These are phyloP conservation scores for Sporothrix curviconia DNA, from an alignment of 2,329 filamentous ascomycete genomes.

Conservation along the genomic window DNA sequence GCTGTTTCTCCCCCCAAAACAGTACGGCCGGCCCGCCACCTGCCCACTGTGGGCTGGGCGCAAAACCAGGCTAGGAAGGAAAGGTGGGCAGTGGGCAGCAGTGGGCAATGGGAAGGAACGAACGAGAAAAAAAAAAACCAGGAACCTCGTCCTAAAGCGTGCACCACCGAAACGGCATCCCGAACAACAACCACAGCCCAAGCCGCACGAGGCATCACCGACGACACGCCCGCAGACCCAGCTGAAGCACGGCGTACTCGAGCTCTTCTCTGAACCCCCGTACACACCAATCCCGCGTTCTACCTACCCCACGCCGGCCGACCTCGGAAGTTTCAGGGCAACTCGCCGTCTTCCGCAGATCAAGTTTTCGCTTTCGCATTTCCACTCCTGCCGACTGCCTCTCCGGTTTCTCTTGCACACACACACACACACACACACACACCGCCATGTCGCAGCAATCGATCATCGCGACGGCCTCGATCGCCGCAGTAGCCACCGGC, in stretches of 20 bases:
- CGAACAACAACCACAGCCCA: conserved; percentile 2
- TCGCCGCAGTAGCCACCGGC: conserved; percentile 54
- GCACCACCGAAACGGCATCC: conserved; percentile 5
- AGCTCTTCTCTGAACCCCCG: not conserved
- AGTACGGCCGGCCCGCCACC: not conserved
- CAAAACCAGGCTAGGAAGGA: conserved; percentile 1
- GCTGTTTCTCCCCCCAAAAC: not conserved
- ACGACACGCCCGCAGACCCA: not conserved
- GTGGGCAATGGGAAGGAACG: not conserved
- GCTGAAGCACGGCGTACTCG: not conserved
- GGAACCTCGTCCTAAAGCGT: conserved; percentile 1
- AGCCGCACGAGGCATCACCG: conserved; percentile 7
- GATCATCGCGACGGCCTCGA: conserved; percentile 53
- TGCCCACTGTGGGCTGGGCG: not conserved
- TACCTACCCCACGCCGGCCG: not conserved
- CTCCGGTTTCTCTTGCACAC: not conserved
- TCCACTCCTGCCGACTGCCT: not conserved
- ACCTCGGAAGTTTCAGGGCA: conserved; percentile 1
- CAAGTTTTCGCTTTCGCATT: not conserved
- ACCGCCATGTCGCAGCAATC: conserved; percentile 51
- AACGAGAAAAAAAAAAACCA: not conserved
- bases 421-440: not conserved
- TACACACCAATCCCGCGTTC: not conserved
- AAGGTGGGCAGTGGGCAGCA: not conserved
- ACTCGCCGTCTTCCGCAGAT: not conserved